Base-by-base conservation (phyloP, 1,284 basidiomycete genomes). In the Ceratobasidium sp. region DNA sequence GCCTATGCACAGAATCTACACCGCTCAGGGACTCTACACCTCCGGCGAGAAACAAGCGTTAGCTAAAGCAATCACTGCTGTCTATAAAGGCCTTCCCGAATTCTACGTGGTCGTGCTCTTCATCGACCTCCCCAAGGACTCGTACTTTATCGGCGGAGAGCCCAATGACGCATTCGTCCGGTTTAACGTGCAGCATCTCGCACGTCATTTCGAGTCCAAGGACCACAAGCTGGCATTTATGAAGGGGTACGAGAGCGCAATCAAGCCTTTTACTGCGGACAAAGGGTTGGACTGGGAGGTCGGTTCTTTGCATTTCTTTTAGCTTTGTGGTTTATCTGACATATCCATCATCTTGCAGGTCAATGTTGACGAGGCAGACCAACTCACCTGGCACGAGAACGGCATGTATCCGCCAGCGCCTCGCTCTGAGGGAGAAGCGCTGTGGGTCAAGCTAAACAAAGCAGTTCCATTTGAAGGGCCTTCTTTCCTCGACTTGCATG, bases 1-100 rank as follows among this genome's bases (percentile, higher is more conserved):
- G 55, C 55, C 55, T 41, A 35, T 58, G 30, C 55, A 58, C 32
- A 4, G 55, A 41, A 58, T 58, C 32, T 58, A 58, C 32, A 58
- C 55, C 8, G 6, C 35, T 26, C 18, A 28, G 7, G 55, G 55
- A 5, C 26, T 38, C 55, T 58, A 58, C 55, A 16, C 16, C 9
- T 5, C 35, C 55, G 32, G 3, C 9, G 55, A 58, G 26, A 58
- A 58, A 41, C 32, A 18, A 2, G 32, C 3, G 6, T 38, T 58
- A 30, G 3, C 55, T 8, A 38, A 35, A 18, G 55, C 55, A 2
- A 58, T 58, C 26, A 38, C 35, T 11, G 4, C 35, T 38, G 6
- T 38, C 6, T 38, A 38, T 11, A 38, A 4, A 4, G 11, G 11
- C 35, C 55, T 58, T 38, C 55, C 55, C 23, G 30, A 2, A 35